These are phyloP conservation scores for Nakazawaea populi DNA, from an alignment of 805 yeast genomes.

Conservation along the genomic window DNA sequence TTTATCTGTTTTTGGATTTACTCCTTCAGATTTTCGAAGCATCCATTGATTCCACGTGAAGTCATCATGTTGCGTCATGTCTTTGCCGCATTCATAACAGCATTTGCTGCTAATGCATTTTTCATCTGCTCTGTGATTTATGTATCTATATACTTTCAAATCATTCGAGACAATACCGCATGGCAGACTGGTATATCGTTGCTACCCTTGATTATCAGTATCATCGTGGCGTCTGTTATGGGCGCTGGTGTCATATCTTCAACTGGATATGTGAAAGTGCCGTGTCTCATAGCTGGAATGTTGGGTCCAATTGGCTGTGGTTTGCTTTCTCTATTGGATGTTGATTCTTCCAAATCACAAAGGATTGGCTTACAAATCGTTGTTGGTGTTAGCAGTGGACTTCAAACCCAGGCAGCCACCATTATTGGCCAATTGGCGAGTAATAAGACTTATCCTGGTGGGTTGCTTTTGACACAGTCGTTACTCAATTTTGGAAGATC, in stretches of 20 bases:
- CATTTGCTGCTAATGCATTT: constrained; percentile 29
- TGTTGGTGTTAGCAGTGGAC: constrained; percentile 42
- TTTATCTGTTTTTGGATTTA: constrained; percentile 29
- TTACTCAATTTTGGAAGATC: constrained; percentile 37
- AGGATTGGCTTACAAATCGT: constrained; percentile 41
- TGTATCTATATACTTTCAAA: constrained; percentile 44
- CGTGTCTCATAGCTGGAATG: constrained; percentile 30
- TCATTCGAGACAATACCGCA: constrained; percentile 33
- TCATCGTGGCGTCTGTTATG: constrained; percentile 29
- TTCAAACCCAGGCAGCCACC: constrained; percentile 38
- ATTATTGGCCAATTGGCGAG: constrained; percentile 41
- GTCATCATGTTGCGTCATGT: constrained; percentile 32
- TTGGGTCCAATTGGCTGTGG: constrained; percentile 40
- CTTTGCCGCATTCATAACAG: constrained; percentile 30
- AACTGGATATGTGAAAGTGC: constrained; percentile 32
- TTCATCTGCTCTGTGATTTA: constrained; percentile 34
- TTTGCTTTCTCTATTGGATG: constrained; percentile 31
- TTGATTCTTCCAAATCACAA: constrained; percentile 27
- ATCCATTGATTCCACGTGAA: constrained; percentile 41
- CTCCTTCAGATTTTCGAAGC: constrained; percentile 34
- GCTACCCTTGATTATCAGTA: constrained; percentile 36
- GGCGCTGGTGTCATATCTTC: constrained; percentile 33
- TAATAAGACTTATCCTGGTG: constrained; percentile 42
- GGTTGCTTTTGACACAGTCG: constrained; percentile 41
- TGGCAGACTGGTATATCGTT: constrained; percentile 40